Evolutionary conservation across 2,329 filamentous ascomycete species (phyloP).

Genomic region (Fusarium sp.): DNA sequence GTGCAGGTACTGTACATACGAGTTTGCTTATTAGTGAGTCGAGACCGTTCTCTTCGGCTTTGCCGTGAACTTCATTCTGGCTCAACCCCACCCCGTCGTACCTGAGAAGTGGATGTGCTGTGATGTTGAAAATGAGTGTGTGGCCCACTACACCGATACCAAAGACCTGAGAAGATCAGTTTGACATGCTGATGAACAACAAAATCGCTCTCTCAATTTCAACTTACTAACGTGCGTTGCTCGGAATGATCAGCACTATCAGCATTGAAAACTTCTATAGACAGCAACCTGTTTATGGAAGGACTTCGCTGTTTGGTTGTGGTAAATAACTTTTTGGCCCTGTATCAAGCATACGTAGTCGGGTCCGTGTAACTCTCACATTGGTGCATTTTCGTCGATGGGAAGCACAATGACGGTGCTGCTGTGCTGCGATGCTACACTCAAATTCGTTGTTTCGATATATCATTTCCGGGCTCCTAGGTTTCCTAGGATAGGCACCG

Average conservation of each 20-base stretch:
- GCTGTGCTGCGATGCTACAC: slow-evolving; percentile 12
- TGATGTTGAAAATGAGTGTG: slow-evolving; percentile 13
- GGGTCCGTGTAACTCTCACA: slow-evolving; percentile 25
- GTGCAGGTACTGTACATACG: slow-evolving; percentile 15
- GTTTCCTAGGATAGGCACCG: neutral
- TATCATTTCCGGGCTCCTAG: slow-evolving; percentile 17
- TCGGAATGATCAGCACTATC: neutral
- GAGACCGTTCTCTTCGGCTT: slow-evolving; percentile 45
- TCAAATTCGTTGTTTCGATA: slow-evolving; percentile 19
- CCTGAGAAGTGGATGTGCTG: slow-evolving; percentile 40
- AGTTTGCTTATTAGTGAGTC: slow-evolving; percentile 27
- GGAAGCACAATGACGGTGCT: slow-evolving; percentile 30
- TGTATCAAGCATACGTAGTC: neutral
- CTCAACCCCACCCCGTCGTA: slow-evolving; percentile 37
- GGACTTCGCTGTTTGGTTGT: neutral
- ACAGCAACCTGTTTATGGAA: neutral
- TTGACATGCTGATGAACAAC: neutral
- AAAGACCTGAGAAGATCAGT: neutral
- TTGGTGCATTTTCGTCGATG: slow-evolving; percentile 29
- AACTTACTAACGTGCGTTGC: neutral
- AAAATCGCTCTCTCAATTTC: neutral
- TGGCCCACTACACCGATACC: neutral
- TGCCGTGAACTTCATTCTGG: slow-evolving; percentile 39
- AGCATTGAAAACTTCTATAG: neutral
- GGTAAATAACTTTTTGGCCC: neutral